phyloP scores from a whole-genome alignment of 1,139 yeast species.

The Yamadazyma diddensiae region DNA sequence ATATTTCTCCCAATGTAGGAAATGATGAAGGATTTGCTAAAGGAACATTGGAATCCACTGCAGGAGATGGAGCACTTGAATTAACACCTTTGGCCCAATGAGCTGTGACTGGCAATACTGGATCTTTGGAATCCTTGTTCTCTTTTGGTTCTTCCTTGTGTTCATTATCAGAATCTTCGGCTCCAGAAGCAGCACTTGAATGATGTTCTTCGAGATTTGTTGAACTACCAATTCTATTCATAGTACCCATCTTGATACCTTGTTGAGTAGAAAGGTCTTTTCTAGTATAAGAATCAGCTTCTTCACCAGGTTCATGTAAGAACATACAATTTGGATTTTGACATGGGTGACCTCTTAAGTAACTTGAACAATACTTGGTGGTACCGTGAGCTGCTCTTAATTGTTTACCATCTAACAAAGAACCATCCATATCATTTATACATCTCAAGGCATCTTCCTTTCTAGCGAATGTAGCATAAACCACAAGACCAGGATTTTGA shows the following conservation, averaged over 20 bases:
- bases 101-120: conserved; percentile 51
- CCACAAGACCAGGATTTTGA: conserved; percentile 81
- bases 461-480: conserved; percentile 87
- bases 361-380: conserved; percentile 95
- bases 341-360: conserved; percentile 91
- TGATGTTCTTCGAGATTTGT: conserved; percentile 11
- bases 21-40: conserved; percentile 58
- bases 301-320: conserved; percentile 98
- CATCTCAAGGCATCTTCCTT: conserved; percentile 95
- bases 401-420: conserved; percentile 84
- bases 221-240: conserved; percentile 21
- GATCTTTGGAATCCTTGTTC: conserved; percentile 14
- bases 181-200: conserved; percentile 12
- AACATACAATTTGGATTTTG: conserved; percentile 99
- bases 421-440: conserved; percentile 91
- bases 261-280: conserved; percentile 87
- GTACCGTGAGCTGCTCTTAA: conserved; percentile 97
- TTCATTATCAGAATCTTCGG: conserved; percentile 8
- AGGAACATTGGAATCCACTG: conserved; percentile 33
- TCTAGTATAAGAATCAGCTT: conserved; percentile 93
- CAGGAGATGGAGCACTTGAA: conserved; percentile 28
- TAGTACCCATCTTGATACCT: conserved; percentile 58
- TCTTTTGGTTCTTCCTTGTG: conserved; percentile 6
- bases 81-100: conserved; percentile 49
- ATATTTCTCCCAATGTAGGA: conserved; percentile 70